Percentiles rank a stretch among this genome's conserved stretches.
These are phyloP conservation scores for Argentina anserina DNA, from an alignment of 306 rosid genomes.

Conservation along the genomic window DNA sequence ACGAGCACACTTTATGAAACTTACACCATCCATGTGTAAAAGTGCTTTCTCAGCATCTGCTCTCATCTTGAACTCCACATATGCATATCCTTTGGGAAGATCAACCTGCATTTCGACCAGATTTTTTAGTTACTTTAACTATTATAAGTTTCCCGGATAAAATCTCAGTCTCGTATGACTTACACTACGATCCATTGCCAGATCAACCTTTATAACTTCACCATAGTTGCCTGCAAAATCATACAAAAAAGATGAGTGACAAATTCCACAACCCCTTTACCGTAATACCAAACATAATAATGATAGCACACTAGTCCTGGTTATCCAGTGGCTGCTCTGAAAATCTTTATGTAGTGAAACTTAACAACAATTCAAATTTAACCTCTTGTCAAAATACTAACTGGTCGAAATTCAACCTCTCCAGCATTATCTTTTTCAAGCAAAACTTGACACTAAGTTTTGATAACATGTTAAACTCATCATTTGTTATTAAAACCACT, in stretches of 20 bases:
- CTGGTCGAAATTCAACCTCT: not conserved
- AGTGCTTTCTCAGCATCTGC: conserved; percentile 90
- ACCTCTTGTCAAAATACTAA: not conserved
- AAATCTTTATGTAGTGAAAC: not conserved
- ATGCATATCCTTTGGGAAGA: conserved; percentile 93
- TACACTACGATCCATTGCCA: conserved; percentile 88
- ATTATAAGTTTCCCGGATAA: conserved; percentile 8
- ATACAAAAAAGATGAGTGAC: conserved; percentile 9
- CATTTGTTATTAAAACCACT: not conserved
- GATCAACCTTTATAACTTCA: conserved; percentile 84
- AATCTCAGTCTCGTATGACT: conserved; percentile 37
- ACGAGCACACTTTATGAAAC: conserved; percentile 29
- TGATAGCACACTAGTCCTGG: not conserved
- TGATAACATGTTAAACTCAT: not conserved
- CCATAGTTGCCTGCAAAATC: conserved; percentile 69
- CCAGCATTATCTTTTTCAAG: not conserved
- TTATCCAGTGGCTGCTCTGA: not conserved
- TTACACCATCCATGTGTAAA: conserved; percentile 86
- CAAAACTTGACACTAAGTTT: not conserved
- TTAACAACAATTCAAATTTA: not conserved
- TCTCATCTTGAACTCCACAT: conserved; percentile 89
- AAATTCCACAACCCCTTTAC: not conserved
- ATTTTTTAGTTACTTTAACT: not conserved
- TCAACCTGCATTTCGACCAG: conserved; percentile 54
- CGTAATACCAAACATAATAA: not conserved